phyloP scores from a whole-genome alignment of 257 asterid genomes.

The Gentiana macrophylla region DNA sequence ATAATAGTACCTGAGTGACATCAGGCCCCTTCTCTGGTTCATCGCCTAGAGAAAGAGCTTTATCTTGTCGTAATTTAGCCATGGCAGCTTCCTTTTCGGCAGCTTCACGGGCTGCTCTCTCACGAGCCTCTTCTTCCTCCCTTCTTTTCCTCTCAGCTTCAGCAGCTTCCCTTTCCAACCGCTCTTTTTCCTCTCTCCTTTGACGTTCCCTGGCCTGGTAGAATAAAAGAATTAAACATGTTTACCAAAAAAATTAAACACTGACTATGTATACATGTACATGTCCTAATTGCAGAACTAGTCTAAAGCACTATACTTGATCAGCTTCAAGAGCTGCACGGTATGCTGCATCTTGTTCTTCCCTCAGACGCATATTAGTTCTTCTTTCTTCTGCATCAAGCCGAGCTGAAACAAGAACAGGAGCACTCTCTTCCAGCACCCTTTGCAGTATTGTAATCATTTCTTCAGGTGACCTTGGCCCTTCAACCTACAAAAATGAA shows the following conservation, averaged over 20 bases:
- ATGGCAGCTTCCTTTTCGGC: conserved; percentile 76
- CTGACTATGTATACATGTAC: too few species aligned
- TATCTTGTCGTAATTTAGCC: conserved; percentile 68
- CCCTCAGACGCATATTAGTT: conserved; percentile 63
- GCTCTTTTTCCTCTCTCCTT: conserved; percentile 77
- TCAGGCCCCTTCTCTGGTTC: conserved; percentile 96
- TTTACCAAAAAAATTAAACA: background rate
- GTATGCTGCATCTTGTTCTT: conserved; percentile 98
- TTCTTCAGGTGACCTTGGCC: conserved; percentile 84
- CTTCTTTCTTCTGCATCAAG: conserved; percentile 96
- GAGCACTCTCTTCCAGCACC: conserved; percentile 94
- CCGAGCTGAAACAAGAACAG: conserved; percentile 82
- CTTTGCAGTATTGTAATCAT: conserved; percentile 59
- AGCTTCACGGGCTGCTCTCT: conserved; percentile 72
- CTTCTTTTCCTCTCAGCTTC: conserved; percentile 83
- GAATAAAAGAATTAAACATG: background rate
- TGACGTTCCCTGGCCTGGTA: conserved; percentile 87
- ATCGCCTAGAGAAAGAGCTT: conserved; percentile 69
- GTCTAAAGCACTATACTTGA: conserved; percentile 43
- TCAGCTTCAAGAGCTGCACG: conserved; percentile 97
- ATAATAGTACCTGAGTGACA: conserved; percentile 75
- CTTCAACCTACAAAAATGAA: conserved; percentile 54
- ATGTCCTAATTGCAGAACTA: too few species aligned
- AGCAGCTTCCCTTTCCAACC: conserved; percentile 74
- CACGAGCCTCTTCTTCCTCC: conserved; percentile 92